Evolutionary conservation across 805 yeast species (phyloP).

Genomic region (Candida awuae): DNA sequence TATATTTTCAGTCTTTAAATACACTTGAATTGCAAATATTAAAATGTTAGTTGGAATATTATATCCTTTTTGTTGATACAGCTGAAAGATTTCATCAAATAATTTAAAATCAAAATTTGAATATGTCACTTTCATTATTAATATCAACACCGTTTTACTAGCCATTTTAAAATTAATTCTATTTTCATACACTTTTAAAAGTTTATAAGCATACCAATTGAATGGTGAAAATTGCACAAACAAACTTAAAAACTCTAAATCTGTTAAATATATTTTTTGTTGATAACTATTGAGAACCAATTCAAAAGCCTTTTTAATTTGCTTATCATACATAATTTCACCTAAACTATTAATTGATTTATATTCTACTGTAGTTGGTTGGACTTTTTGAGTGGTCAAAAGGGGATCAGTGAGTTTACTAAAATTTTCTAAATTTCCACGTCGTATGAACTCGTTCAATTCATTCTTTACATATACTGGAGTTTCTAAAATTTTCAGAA

Average conservation of each 20-base stretch:
- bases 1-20: conserved; percentile 21
- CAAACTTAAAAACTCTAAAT: conserved; percentile 21
- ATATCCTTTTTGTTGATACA: conserved; percentile 12
- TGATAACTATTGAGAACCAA: conserved; percentile 7
- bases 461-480: conserved; percentile 1
- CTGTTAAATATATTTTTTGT: conserved; percentile 13
- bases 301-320: conserved; percentile 6
- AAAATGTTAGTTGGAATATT: conserved; percentile 14
- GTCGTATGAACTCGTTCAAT: conserved; percentile 1
- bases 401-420: not conserved
- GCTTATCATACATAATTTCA: conserved; percentile 2
- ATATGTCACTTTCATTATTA: conserved; percentile 16
- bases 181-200: conserved; percentile 15
- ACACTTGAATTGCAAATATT: conserved; percentile 19
- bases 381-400: not conserved
- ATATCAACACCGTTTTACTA: conserved; percentile 12
- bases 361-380: conserved; percentile 1
- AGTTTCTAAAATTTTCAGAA: conserved; percentile 5
- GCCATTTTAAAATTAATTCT: conserved; percentile 15
- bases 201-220: conserved; percentile 16
- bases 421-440: conserved; percentile 4
- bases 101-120: conserved; percentile 18
- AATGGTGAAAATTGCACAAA: conserved; percentile 13
- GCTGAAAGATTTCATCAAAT: conserved; percentile 19
- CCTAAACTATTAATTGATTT: conserved; percentile 6